Conservation (phyloP, 108 stramenopile species). For the Licmophora abbreviata region DNA sequence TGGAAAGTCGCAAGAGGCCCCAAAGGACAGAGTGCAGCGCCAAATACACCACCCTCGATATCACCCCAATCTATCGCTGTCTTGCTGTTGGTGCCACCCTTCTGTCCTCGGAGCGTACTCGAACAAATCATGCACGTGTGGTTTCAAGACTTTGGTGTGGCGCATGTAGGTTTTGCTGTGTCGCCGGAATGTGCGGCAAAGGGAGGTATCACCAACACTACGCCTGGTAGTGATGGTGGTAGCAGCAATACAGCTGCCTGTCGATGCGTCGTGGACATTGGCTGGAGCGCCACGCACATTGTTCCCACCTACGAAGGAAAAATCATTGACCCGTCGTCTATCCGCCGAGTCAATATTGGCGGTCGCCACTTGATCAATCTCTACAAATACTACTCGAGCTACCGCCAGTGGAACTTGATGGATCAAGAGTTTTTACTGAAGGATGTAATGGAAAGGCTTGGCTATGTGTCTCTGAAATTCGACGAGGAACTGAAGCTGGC, state of each 20-base stretch:
- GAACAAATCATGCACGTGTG: slow-evolving; percentile 39
- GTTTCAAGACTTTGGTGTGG: slow-evolving; percentile 50
- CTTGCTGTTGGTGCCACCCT: slow-evolving; percentile 27
- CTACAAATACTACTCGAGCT: slow-evolving; percentile 85
- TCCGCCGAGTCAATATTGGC: slow-evolving; percentile 82
- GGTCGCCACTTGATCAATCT: slow-evolving; percentile 90
- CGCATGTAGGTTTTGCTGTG: slow-evolving; percentile 31
- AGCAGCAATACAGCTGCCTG: slow-evolving; percentile 11
- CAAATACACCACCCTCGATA: slow-evolving; percentile 4
- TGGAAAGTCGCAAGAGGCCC: slow-evolving; percentile 20
- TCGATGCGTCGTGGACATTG: slow-evolving; percentile 85
- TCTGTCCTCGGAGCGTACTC: slow-evolving; percentile 32
- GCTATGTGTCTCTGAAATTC: slow-evolving; percentile 65
- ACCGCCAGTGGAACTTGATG: slow-evolving; percentile 96
- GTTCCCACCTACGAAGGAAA: slow-evolving; percentile 61
- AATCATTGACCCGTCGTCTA: slow-evolving; percentile 22
- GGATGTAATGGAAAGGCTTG: slow-evolving; percentile 61
- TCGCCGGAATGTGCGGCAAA: slow-evolving; percentile 15
- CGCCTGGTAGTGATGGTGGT: background rate
- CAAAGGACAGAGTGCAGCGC: slow-evolving; percentile 3
- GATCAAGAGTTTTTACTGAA: slow-evolving; percentile 85
- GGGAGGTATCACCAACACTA: background rate
- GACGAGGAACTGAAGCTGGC: slow-evolving; percentile 59
- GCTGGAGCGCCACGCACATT: slow-evolving; percentile 84
- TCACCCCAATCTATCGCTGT: slow-evolving; percentile 27